A percentile compares a stretch with the other conserved stretches of the same genome.
phyloP scores from a whole-genome alignment of 2,329 filamentous ascomycete genomes.

The Cladorrhinum sp. region DNA sequence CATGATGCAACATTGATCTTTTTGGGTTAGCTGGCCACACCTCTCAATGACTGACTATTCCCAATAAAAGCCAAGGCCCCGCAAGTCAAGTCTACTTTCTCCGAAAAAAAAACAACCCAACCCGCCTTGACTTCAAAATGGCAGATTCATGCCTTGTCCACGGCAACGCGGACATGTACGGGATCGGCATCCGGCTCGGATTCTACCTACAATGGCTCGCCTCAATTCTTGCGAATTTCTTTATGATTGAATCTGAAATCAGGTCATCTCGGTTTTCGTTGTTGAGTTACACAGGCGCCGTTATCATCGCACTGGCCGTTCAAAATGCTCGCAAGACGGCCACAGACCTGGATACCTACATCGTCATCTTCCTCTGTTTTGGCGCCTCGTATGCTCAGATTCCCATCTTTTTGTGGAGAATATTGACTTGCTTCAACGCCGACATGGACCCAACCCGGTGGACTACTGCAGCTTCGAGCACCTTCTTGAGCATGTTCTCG shows the following conservation, averaged over 20 bases:
- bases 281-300: neutral
- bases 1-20: too few relatives aligned
- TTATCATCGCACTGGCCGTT: neutral
- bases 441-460: neutral
- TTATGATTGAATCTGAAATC: neutral
- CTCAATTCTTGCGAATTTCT: neutral
- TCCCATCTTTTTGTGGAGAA: neutral
- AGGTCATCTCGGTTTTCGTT: neutral
- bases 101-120: neutral
- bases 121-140: neutral
- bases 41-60: too few relatives aligned
- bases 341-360: neutral
- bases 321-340: neutral
- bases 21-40: too few relatives aligned
- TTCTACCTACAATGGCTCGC: neutral
- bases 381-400: neutral
- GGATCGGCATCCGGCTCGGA: neutral
- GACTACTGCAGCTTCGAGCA: neutral
- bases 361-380: neutral
- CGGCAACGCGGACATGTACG: neutral
- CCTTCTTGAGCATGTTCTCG: neutral
- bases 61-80: neutral
- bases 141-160: neutral
- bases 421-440: neutral
- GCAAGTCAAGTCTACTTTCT: neutral